Evolutionary conservation across 1,284 basidiomycete species (phyloP).

Genomic region (Chalciporus sp.): DNA sequence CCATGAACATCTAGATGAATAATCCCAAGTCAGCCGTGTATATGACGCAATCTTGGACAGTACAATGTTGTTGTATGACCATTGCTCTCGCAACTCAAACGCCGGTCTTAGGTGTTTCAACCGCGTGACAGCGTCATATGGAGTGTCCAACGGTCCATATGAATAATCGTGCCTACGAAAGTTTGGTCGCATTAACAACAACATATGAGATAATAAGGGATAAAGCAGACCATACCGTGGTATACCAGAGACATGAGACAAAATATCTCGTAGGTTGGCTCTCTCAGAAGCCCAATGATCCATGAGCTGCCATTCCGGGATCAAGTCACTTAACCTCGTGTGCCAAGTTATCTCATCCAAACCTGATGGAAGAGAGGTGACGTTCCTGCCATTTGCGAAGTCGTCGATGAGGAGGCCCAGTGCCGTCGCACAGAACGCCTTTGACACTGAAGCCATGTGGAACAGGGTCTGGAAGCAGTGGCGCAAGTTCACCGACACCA

Average conservation of each 20-base stretch:
- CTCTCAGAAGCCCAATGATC: slow-evolving; percentile 39
- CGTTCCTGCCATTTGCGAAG: slow-evolving; percentile 37
- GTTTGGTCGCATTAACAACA: not conserved
- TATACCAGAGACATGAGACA: slow-evolving; percentile 43
- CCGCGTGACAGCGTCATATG: slow-evolving; percentile 29
- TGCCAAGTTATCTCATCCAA: slow-evolving; percentile 38
- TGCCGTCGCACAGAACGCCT: slow-evolving; percentile 42
- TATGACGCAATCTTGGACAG: not conserved
- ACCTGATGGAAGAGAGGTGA: slow-evolving; percentile 36
- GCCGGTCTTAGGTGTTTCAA: slow-evolving; percentile 39
- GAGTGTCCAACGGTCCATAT: slow-evolving; percentile 32
- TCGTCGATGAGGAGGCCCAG: slow-evolving; percentile 45
- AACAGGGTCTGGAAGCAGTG: slow-evolving; percentile 38
- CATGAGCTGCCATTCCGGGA: slow-evolving; percentile 40
- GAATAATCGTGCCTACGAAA: slow-evolving; percentile 37
- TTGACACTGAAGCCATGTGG: slow-evolving; percentile 39
- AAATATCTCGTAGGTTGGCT: slow-evolving; percentile 39
- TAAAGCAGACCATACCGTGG: slow-evolving; percentile 27
- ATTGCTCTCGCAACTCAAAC: slow-evolving; percentile 42
- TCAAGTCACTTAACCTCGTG: slow-evolving; percentile 38
- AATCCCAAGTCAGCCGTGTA: not conserved
- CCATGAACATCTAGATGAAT: slow-evolving; percentile 38
- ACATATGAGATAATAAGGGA: too few species aligned
- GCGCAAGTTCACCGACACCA: not conserved
- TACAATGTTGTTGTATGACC: slow-evolving; percentile 46